Evolutionary conservation across 2,329 filamentous ascomycete genomes (phyloP), one percentile per base, ranked within the genome.

Genomic region (Onygenales sp.): DNA sequence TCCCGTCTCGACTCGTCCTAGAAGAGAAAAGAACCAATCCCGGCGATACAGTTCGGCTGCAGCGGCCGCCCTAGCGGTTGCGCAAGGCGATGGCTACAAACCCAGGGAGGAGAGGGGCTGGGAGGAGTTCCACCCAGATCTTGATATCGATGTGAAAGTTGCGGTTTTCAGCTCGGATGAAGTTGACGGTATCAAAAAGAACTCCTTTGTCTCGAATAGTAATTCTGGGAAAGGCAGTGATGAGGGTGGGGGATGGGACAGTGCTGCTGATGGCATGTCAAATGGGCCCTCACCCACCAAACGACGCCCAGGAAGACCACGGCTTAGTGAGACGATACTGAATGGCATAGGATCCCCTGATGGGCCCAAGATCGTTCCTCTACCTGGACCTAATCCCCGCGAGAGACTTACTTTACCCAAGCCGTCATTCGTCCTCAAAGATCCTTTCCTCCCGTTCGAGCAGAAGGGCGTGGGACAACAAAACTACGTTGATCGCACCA

Each of bases 111-210:
- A 98, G 74, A 84, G 92, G 58, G 89, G 89, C 51, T 98, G 92
- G 90, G 91, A 96, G 65, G 93, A 98, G 68, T 97, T 97, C 59
- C 93, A 98, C 69, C 90, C 89, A 0, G 89, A 96, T 63, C 81
- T 98, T 51, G 91, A 97, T 72, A 90, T 96, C 48, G 89, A 95
- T 54, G 80, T 80, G 10, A 82, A 81, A 3, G 86, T 96, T 59
- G 82, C 86, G 60, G 77, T 95, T 2, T 91, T 91, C 65, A 83
- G 80, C 48, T 84, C 90, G 2, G 85, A 93, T 58, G 88, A 95
- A 59, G 85, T 97, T 6, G 92, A 97, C 66, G 89, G 89, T 17
- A 76, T 83, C 43, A 73, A 76, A 27, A 78, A 77, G 56, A 66
- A 65, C 54, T 61, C 62, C 13, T 54, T 60, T 27, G 60, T 55